Percentiles rank a stretch among this genome's conserved stretches.
Evolutionary conservation across 495 filamentous ascomycete species (phyloP).

Genomic region (Platismatia glauca): DNA sequence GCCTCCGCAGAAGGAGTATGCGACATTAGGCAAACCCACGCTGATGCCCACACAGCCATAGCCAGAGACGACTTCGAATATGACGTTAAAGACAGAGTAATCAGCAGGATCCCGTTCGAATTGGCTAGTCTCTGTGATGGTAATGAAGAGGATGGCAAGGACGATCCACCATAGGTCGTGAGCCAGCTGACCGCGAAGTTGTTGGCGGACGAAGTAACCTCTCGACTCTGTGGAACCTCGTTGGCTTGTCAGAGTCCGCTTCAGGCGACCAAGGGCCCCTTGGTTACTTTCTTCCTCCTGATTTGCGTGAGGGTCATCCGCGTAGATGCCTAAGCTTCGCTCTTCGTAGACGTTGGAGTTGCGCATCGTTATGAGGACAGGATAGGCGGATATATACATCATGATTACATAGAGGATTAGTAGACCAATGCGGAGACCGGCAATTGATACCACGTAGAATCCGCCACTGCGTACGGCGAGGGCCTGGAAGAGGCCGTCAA

Average conservation of each 20-base stretch:
- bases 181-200: constrained; percentile 71
- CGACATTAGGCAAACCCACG: constrained; percentile 56
- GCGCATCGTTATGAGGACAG: constrained; percentile 50
- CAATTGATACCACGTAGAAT: constrained; percentile 71
- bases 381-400: constrained; percentile 73
- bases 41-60: constrained; percentile 83
- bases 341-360: constrained; percentile 75
- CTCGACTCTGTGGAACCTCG: constrained; percentile 31
- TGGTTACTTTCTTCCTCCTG: constrained; percentile 22
- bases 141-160: constrained; percentile 61
- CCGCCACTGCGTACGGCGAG: constrained; percentile 73
- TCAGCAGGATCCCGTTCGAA: constrained; percentile 57
- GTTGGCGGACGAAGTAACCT: constrained; percentile 48
- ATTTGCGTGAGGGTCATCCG: constrained; percentile 29
- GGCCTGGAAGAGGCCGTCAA: constrained; percentile 81
- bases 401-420: constrained; percentile 82
- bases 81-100: constrained; percentile 74
- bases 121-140: constrained; percentile 60
- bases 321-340: constrained; percentile 58
- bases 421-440: constrained; percentile 59
- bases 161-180: constrained; percentile 86
- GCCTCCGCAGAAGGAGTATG: constrained; percentile 63
- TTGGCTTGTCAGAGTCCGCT: constrained; percentile 18
- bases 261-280: constrained; percentile 21
- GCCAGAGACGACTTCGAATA: constrained; percentile 75